Percentiles rank a stretch among this genome's conserved stretches.
phyloP scores from a whole-genome alignment of 768 basidiomycete genomes.

The Roridomyces roridus region DNA sequence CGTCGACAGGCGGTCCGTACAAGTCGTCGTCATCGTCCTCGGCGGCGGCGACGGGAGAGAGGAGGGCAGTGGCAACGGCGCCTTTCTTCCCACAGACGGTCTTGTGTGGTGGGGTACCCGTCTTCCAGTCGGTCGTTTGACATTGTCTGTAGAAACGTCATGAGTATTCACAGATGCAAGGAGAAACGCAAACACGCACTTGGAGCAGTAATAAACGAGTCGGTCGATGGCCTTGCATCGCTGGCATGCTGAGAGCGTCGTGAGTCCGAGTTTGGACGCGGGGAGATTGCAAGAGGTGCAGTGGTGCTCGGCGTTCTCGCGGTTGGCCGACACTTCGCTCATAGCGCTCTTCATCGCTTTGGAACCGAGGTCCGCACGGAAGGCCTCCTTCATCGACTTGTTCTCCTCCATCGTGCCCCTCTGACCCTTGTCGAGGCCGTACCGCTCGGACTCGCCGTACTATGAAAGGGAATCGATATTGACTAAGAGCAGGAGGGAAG shows the following conservation, averaged over 20 bases:
- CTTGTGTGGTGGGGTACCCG: slow-evolving; percentile 22
- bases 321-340: neutral
- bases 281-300: slow-evolving; percentile 14
- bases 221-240: slow-evolving; percentile 6
- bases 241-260: neutral
- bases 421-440: slow-evolving; percentile 1
- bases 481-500: neutral
- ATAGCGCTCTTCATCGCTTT: neutral
- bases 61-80: slow-evolving; percentile 15
- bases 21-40: slow-evolving; percentile 7
- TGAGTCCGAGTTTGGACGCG: slow-evolving; percentile 7
- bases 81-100: slow-evolving; percentile 23
- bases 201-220: slow-evolving; percentile 18
- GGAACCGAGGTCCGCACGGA: neutral
- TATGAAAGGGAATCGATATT: neutral
- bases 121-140: slow-evolving; percentile 24
- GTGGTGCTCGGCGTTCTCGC: neutral
- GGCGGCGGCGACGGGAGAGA: neutral
- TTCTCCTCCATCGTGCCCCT: neutral
- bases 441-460: slow-evolving; percentile 19
- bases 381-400: neutral
- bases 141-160: slow-evolving; percentile 1
- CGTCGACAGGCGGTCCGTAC: slow-evolving; percentile 3
- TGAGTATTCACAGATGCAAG: neutral
- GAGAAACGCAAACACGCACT: slow-evolving; percentile 1